A percentile compares a stretch with the other conserved stretches of the same genome.
These are phyloP conservation scores for Alternaria sp. DNA, from an alignment of 2,329 filamentous ascomycete species.

Conservation along the genomic window DNA sequence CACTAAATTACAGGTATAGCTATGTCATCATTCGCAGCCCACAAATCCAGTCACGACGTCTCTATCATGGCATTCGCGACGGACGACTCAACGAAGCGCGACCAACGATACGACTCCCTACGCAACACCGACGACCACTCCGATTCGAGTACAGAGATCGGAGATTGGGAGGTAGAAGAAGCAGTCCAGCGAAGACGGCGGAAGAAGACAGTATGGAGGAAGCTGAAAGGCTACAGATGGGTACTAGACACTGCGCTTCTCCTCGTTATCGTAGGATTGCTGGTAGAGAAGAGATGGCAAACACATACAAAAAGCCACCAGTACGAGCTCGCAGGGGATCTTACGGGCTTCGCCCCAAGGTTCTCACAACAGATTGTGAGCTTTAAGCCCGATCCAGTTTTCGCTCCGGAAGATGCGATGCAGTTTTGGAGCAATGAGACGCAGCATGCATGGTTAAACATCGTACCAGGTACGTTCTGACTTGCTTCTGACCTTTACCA, in stretches of 20 bases:
- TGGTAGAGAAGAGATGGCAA: conserved; percentile 38
- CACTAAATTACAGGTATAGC: background rate
- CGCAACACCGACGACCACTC: conserved; percentile 29
- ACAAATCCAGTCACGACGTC: conserved; percentile 26
- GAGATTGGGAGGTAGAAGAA: conserved; percentile 33
- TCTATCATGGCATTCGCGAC: conserved; percentile 16
- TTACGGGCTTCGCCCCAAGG: conserved; percentile 46
- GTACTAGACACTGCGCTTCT: conserved; percentile 41
- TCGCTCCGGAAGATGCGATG: conserved; percentile 41
- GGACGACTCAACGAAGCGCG: conserved; percentile 25
- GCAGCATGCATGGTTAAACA: conserved; percentile 42
- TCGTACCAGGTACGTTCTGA: conserved; percentile 38
- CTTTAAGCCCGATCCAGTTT: conserved; percentile 36
- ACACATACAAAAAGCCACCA: conserved; percentile 18
- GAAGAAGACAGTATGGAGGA: conserved; percentile 25
- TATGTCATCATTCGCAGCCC: conserved; percentile 19
- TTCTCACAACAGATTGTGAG: conserved; percentile 45
- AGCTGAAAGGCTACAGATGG: conserved; percentile 33
- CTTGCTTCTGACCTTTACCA: background rate
- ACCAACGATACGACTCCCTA: conserved; percentile 37
- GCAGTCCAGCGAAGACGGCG: conserved; percentile 11
- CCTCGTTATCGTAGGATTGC: conserved; percentile 38
- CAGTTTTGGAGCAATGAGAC: conserved; percentile 45
- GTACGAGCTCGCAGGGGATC: conserved; percentile 41
- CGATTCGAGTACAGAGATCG: conserved; percentile 43